A percentile compares a stretch with the other conserved stretches of the same genome.
These are phyloP conservation scores for Cytospora chrysosperma DNA, from an alignment of 2,329 filamentous ascomycete genomes.

Conservation along the genomic window DNA sequence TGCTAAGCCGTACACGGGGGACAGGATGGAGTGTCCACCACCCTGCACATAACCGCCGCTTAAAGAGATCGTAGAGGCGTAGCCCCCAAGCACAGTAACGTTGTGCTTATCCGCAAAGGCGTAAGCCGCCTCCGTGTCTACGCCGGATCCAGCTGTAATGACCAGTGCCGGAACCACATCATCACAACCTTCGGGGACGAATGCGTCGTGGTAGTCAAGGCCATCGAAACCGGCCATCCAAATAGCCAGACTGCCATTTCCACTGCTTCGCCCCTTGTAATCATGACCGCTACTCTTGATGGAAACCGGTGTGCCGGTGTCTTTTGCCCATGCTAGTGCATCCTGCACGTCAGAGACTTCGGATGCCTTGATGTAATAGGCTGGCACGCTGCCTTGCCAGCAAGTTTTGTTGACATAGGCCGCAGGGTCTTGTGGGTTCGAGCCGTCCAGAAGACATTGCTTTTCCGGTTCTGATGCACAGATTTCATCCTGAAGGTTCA, in stretches of 20 bases:
- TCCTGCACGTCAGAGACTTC: not conserved
- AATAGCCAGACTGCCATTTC: not conserved
- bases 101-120: slow-evolving; percentile 30
- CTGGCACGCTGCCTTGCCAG: not conserved
- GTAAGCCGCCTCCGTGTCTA: not conserved
- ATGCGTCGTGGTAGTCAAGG: not conserved
- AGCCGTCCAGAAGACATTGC: not conserved
- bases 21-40: slow-evolving; percentile 2
- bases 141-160: not conserved
- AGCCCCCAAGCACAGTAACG: slow-evolving; percentile 31
- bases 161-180: not conserved
- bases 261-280: not conserved
- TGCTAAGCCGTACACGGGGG: not conserved
- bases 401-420: not conserved
- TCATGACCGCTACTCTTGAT: not conserved
- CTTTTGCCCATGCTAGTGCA: not conserved
- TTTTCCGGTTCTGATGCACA: not conserved
- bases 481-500: not conserved
- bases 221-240: not conserved
- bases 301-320: not conserved
- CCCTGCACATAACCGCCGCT: slow-evolving; percentile 1
- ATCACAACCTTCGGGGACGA: not conserved
- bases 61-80: slow-evolving; percentile 17
- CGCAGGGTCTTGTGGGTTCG: not conserved
- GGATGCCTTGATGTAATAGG: not conserved